A percentile compares a stretch with the other conserved stretches of the same genome.
Conservation (phyloP, 345 rosid species). For the Camelina sativa region DNA sequence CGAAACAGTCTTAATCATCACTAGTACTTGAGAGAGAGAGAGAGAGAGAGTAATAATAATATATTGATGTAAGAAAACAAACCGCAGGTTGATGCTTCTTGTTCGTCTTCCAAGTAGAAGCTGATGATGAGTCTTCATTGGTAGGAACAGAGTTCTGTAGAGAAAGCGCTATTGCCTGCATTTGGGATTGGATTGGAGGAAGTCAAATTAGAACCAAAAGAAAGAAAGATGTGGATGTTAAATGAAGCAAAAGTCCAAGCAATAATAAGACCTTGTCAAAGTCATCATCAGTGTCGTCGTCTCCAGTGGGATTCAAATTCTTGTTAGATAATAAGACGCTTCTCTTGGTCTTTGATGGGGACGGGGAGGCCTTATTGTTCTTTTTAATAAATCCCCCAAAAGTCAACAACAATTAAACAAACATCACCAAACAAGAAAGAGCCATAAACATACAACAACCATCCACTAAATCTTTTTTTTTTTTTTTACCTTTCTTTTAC, state of each 20-base stretch:
- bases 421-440: not conserved
- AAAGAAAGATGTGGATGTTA: too few relatives aligned
- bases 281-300: slow-evolving; percentile 49
- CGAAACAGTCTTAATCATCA: not conserved
- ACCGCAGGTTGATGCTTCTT: slow-evolving; percentile 45
- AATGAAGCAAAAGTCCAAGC: too few relatives aligned
- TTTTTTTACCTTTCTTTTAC: slow-evolving; percentile 42
- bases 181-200: not conserved
- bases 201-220: not conserved
- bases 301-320: slow-evolving; percentile 43
- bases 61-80: not conserved
- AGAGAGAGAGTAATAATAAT: not conserved
- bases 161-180: slow-evolving; percentile 81
- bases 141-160: slow-evolving; percentile 50
- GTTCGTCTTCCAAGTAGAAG: slow-evolving; percentile 44
- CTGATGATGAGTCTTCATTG: slow-evolving; percentile 40
- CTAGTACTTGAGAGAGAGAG: too few relatives aligned
- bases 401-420: slow-evolving; percentile 9
- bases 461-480: too few relatives aligned
- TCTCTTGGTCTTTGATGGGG: slow-evolving; percentile 49
- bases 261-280: slow-evolving; percentile 51
- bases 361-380: slow-evolving; percentile 47
- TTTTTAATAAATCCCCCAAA: slow-evolving; percentile 22
- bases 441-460: too few relatives aligned
- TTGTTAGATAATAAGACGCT: slow-evolving; percentile 24